Percentiles rank a stretch among this genome's conserved stretches.
Evolutionary conservation across 345 rosid genomes (phyloP).

Genomic region (Ceriops zippeliana): DNA sequence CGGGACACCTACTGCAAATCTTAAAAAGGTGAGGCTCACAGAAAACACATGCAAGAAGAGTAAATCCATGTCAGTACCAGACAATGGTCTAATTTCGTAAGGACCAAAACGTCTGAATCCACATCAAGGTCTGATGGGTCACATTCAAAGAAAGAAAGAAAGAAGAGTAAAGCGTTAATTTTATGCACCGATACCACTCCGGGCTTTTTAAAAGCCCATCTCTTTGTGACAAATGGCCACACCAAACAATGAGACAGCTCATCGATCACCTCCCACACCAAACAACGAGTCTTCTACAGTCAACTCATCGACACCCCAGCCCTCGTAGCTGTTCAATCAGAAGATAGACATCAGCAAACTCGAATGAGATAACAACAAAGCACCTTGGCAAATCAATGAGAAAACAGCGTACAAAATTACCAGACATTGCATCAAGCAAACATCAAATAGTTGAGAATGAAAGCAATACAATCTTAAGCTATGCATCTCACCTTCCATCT

Average conservation of each 20-base stretch:
- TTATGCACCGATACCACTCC: constrained; percentile 46
- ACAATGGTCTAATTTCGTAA: too few relatives aligned
- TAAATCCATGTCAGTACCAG: too few relatives aligned
- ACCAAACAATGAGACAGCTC: not conserved
- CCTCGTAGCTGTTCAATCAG: constrained; percentile 50
- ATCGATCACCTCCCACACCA: constrained; percentile 83
- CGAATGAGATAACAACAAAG: not conserved
- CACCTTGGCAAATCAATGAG: not conserved
- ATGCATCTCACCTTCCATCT: constrained; percentile 69
- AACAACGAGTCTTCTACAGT: constrained; percentile 90
- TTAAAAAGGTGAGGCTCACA: too few relatives aligned
- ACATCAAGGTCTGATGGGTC: constrained; percentile 48
- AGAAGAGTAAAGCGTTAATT: constrained; percentile 61
- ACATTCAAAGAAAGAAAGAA: constrained; percentile 43
- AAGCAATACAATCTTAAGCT: not conserved
- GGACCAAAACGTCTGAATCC: too few relatives aligned
- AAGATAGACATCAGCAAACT: not conserved
- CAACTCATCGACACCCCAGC: constrained; percentile 85
- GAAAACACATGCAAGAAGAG: too few relatives aligned
- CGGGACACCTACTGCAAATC: too few relatives aligned
- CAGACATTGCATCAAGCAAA: not conserved
- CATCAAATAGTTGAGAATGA: not conserved
- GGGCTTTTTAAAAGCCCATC: constrained; percentile 14
- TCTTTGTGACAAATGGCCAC: not conserved
- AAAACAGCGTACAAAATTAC: not conserved